A percentile compares a stretch with the other conserved stretches of the same genome.
phyloP scores from a whole-genome alignment of 805 yeast genomes.

The Torulaspora quercuum region DNA sequence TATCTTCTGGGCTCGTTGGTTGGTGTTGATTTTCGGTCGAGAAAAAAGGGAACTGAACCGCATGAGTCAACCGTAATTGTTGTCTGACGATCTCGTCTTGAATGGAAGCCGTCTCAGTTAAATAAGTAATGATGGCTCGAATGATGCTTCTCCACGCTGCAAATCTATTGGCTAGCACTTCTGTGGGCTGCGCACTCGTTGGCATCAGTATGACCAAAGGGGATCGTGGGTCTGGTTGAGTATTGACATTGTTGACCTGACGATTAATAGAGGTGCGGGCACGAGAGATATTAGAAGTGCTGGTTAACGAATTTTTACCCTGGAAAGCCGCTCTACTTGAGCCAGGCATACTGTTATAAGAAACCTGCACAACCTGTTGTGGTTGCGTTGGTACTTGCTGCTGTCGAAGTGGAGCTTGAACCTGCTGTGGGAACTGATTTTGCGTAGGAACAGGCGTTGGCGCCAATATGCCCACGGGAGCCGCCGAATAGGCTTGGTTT shows the following conservation, averaged over 20 bases:
- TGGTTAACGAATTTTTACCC: conserved; percentile 18
- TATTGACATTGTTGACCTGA: conserved; percentile 12
- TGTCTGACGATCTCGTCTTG: conserved; percentile 88
- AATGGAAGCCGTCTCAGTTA: conserved; percentile 75
- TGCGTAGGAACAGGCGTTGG: conserved; percentile 2
- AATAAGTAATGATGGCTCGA: conserved; percentile 67
- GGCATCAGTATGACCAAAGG: conserved; percentile 53
- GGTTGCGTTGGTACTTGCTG: conserved; percentile 7
- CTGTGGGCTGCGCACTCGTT: conserved; percentile 73
- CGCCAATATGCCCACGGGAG: conserved; percentile 1
- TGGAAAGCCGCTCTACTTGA: conserved; percentile 10
- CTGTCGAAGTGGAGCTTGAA: conserved; percentile 11
- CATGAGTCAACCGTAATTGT: conserved; percentile 75
- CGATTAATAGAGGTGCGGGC: conserved; percentile 18
- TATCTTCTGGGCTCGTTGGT: conserved; percentile 26
- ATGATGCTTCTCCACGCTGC: conserved; percentile 82
- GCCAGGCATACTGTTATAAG: conserved; percentile 2
- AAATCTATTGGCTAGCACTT: conserved; percentile 76
- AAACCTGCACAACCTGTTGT: conserved; percentile 1
- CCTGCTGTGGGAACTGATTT: conserved; percentile 4
- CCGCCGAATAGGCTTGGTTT: conserved; percentile 1
- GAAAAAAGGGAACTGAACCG: conserved; percentile 49
- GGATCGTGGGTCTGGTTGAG: conserved; percentile 43
- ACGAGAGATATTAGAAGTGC: conserved; percentile 15
- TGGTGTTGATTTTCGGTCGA: conserved; percentile 31